Percentiles rank a stretch among this genome's conserved stretches.
Conservation (phyloP, 2,329 filamentous ascomycete genomes). For the Colletotrichum shisoi region DNA sequence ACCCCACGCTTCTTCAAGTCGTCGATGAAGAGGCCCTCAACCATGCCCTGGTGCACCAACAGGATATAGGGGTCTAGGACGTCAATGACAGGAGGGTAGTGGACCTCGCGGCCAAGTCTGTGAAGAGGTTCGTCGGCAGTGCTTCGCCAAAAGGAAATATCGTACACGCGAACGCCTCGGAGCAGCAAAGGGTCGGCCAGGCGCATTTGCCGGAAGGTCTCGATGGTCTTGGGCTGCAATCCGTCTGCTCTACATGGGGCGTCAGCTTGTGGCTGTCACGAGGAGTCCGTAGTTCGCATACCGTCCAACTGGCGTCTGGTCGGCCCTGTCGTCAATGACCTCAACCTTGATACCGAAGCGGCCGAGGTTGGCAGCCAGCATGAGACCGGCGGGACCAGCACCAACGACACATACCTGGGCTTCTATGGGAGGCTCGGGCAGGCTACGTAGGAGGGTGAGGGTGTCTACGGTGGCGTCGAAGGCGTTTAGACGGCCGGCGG, state of each 20-base stretch:
- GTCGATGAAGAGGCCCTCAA: slow-evolving; percentile 74
- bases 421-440: slow-evolving; percentile 56
- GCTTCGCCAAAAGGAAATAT: slow-evolving; percentile 76
- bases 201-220: slow-evolving; percentile 76
- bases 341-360: slow-evolving; percentile 71
- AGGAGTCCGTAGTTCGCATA: slow-evolving; percentile 41
- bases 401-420: slow-evolving; percentile 63
- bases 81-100: slow-evolving; percentile 71
- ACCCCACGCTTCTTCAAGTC: slow-evolving; percentile 72
- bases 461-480: slow-evolving; percentile 54
- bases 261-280: slow-evolving; percentile 11
- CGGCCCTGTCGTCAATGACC: slow-evolving; percentile 72
- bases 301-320: slow-evolving; percentile 72
- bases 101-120: slow-evolving; percentile 70
- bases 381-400: slow-evolving; percentile 64
- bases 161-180: slow-evolving; percentile 74
- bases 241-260: slow-evolving; percentile 66
- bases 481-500: slow-evolving; percentile 44
- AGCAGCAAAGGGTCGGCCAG: slow-evolving; percentile 73
- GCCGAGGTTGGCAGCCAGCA: slow-evolving; percentile 64
- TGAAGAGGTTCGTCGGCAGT: slow-evolving; percentile 61
- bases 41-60: slow-evolving; percentile 76
- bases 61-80: slow-evolving; percentile 66
- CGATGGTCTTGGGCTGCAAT: slow-evolving; percentile 79
- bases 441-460: slow-evolving; percentile 59